A percentile compares a stretch with the other conserved stretches of the same genome.
phyloP scores from a whole-genome alignment of 495 filamentous ascomycete genomes.

The Penicillium canariense region DNA sequence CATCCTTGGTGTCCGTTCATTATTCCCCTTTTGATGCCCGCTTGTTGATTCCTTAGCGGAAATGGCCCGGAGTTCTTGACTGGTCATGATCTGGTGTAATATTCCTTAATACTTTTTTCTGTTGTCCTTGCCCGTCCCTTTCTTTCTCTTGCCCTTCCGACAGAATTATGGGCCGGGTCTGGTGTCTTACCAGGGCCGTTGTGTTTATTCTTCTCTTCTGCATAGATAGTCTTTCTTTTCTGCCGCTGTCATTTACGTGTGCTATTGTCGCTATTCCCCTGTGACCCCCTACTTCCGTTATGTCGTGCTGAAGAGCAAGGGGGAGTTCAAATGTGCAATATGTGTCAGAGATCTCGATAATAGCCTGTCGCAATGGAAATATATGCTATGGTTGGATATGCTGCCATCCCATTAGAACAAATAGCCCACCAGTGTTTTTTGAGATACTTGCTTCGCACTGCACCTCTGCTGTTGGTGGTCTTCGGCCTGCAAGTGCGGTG shows the following conservation, averaged over 20 bases:
- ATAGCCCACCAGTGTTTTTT: too few relatives aligned
- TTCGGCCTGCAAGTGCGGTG: neutral
- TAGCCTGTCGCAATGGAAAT: neutral
- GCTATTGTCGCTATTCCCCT: neutral
- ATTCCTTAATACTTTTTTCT: slow-evolving; percentile 11
- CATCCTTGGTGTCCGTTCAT: slow-evolving; percentile 28
- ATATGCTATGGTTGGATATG: neutral
- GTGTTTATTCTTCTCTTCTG: slow-evolving; percentile 7
- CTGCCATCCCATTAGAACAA: neutral
- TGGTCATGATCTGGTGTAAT: slow-evolving; percentile 25
- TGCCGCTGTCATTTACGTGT: slow-evolving; percentile 16
- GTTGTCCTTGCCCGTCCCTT: neutral
- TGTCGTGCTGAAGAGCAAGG: slow-evolving; percentile 7
- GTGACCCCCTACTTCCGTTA: slow-evolving; percentile 4
- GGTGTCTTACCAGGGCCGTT: neutral
- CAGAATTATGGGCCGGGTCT: neutral
- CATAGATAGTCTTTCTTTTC: slow-evolving; percentile 12
- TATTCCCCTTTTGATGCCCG: slow-evolving; percentile 2
- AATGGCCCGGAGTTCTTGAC: slow-evolving; percentile 20
- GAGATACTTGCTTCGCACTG: too few relatives aligned
- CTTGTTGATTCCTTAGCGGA: slow-evolving; percentile 13
- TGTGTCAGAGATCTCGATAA: slow-evolving; percentile 4
- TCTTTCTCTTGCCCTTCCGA: slow-evolving; percentile 5
- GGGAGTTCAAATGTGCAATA: slow-evolving; percentile 5
- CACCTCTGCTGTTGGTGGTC: too few relatives aligned